Base-by-base conservation (phyloP, 1,139 yeast species). In the Suhomyces panamericanus region DNA sequence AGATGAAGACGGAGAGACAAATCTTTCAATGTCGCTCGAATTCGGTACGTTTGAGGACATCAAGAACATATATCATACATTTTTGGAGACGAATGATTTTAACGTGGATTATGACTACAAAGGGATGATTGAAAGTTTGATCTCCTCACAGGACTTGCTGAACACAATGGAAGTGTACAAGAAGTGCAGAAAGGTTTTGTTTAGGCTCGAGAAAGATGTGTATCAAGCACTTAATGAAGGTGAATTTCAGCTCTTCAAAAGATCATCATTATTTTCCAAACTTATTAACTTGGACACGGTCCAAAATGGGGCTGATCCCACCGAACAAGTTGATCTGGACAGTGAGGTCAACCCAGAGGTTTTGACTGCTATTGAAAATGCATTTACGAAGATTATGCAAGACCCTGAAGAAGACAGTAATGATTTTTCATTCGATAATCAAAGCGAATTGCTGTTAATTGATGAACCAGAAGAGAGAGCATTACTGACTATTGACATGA, bases 351-450 rank as follows among this genome's bases (percentile, higher is more conserved):
- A 75, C 43, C 71, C 73, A 2, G 74, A 66, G n/a, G 83, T 79
- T 0, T 59, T 81, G 3, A 67, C 69, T 43, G 91, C 89, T 0
- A 85, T 86, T 14, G 90, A 85, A 57, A 82, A 80, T 56, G 93
- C 89, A 1, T 74, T 86, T 49, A 77, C 78, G 17, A 81, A 83
- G 51, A 84, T 86, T 40, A 80, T 84, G 75, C 66, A 67, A 24
- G 60, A 49, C 9, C 54, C 52, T 2, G 36, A 41, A 13, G 14
- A 42, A 2, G 14, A 12, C 9, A 30, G 14, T n/a, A 35, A 37
- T 1, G 40, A 34, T 13, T 37, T 9, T 9, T 10, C 6, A 11
- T 14, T 38, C n/a, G 43, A 41, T 7, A 38, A 27, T 13, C 14
- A 13, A 6, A 13, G n/a, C n/a, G 11, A 9, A 3, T 26, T 28